Conservation (phyloP, 2,329 filamentous ascomycete species). For the Dactylellina leptospora region DNA sequence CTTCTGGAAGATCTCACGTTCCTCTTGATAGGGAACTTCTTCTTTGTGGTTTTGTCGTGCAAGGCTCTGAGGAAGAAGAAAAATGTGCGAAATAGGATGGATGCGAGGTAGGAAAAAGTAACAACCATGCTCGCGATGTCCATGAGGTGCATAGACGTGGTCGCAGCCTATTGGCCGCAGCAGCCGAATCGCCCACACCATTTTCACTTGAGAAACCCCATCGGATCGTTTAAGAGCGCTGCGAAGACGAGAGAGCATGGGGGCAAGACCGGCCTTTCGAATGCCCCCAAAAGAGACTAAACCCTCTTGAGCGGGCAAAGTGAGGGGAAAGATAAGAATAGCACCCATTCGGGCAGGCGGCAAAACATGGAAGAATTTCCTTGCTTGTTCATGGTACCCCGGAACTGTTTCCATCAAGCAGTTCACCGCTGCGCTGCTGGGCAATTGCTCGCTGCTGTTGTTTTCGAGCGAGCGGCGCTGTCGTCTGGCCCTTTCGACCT, state of each 20-base stretch:
- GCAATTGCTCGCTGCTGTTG: no score
- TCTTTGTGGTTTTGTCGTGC: slow-evolving; percentile 28
- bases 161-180: slow-evolving; percentile 48
- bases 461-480: neutral
- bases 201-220: slow-evolving; percentile 19
- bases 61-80: slow-evolving; percentile 23
- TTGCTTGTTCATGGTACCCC: slow-evolving; percentile 47
- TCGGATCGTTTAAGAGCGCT: slow-evolving; percentile 49
- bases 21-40: slow-evolving; percentile 32
- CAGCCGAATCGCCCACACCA: slow-evolving; percentile 48
- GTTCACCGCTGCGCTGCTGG: no score
- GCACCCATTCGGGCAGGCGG: slow-evolving; percentile 47
- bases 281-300: slow-evolving; percentile 22
- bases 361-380: slow-evolving; percentile 50
- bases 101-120: slow-evolving; percentile 44
- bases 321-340: slow-evolving; percentile 50
- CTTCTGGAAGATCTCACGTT: slow-evolving; percentile 47
- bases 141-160: slow-evolving; percentile 53
- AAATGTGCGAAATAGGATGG: slow-evolving; percentile 46
- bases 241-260: slow-evolving; percentile 26
- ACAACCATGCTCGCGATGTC: slow-evolving; percentile 36
- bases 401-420: slow-evolving; percentile 13
- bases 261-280: slow-evolving; percentile 40
- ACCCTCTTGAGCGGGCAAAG: slow-evolving; percentile 31
- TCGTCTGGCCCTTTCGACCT: neutral